phyloP scores from a whole-genome alignment of 208 protist species.

The Crithidia sp. region DNA sequence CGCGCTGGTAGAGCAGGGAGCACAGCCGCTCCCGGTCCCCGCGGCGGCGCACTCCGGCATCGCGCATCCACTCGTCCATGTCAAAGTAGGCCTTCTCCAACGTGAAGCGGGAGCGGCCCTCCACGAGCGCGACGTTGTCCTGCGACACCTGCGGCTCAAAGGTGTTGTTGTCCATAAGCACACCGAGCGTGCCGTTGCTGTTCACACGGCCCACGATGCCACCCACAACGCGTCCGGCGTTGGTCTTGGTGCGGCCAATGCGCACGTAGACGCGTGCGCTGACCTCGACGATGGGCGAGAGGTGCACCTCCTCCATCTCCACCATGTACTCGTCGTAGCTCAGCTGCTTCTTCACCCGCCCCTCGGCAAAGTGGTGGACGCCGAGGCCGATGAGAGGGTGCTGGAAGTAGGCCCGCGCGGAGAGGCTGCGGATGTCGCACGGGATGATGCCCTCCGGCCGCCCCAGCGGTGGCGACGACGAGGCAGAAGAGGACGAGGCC shows the following conservation, averaged over 20 bases:
- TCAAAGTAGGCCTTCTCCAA: constrained; percentile 33
- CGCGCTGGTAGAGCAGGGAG: constrained; percentile 60
- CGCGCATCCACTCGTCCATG: constrained; percentile 61
- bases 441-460: constrained; percentile 14
- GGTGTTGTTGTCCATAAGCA: constrained; percentile 84
- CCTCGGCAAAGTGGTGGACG: constrained; percentile 74
- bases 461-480: neutral
- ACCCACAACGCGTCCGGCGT: constrained; percentile 52
- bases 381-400: constrained; percentile 62
- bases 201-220: constrained; percentile 82
- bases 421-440: constrained; percentile 13
- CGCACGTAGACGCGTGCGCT: constrained; percentile 74
- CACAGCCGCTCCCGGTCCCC: constrained; percentile 54
- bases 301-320: constrained; percentile 64
- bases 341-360: constrained; percentile 53
- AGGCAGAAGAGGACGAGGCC: constrained; percentile 2
- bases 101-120: constrained; percentile 73
- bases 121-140: constrained; percentile 57
- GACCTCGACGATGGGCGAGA: constrained; percentile 82
- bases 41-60: constrained; percentile 55
- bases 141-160: constrained; percentile 71
- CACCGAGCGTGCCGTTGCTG: constrained; percentile 84
- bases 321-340: constrained; percentile 70
- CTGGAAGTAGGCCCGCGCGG: constrained; percentile 61
- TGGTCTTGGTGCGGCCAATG: constrained; percentile 35